A percentile compares a stretch with the other conserved stretches of the same genome.
Conservation (phyloP, 2,329 filamentous ascomycete genomes). For the Coniochaeta sp. region DNA sequence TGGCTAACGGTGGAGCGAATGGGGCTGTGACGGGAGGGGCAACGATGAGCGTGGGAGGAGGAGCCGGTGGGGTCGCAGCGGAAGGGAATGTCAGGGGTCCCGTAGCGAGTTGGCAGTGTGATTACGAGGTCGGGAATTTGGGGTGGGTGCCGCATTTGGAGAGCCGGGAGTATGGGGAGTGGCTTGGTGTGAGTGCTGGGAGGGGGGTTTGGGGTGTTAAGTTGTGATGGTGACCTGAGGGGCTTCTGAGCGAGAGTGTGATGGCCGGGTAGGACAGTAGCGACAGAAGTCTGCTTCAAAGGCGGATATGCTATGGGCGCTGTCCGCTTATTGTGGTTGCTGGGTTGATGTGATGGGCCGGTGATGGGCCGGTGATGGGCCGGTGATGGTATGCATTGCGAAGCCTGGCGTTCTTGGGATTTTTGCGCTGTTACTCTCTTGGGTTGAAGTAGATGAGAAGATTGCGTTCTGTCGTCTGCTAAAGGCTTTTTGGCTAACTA, state of each 20-base stretch:
- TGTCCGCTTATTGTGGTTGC: too few species aligned
- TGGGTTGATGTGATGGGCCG: background rate
- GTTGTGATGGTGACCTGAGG: too few species aligned
- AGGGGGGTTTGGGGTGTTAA: constrained; percentile 72
- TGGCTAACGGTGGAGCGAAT: constrained; percentile 52
- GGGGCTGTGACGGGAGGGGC: too few species aligned
- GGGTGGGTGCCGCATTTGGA: constrained; percentile 73
- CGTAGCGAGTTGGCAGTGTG: constrained; percentile 73
- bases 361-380: background rate
- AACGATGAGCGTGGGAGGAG: too few species aligned
- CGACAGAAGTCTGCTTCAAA: too few species aligned
- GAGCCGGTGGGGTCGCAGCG: constrained; percentile 34
- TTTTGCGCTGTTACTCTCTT: too few species aligned
- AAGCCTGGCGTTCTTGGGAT: constrained; percentile 16
- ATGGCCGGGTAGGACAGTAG: too few species aligned
- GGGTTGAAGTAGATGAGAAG: background rate
- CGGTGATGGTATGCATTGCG: constrained; percentile 10
- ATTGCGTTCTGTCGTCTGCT: background rate
- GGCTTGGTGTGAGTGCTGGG: constrained; percentile 76
- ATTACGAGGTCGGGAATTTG: constrained; percentile 80
- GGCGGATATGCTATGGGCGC: too few species aligned
- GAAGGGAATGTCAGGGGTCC: constrained; percentile 61
- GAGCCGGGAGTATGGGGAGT: constrained; percentile 66
- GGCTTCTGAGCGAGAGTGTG: too few species aligned
- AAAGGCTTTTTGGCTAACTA: background rate